These are phyloP conservation scores for Alloascoidea hylecoeti DNA, from an alignment of 805 yeast species.

Conservation along the genomic window DNA sequence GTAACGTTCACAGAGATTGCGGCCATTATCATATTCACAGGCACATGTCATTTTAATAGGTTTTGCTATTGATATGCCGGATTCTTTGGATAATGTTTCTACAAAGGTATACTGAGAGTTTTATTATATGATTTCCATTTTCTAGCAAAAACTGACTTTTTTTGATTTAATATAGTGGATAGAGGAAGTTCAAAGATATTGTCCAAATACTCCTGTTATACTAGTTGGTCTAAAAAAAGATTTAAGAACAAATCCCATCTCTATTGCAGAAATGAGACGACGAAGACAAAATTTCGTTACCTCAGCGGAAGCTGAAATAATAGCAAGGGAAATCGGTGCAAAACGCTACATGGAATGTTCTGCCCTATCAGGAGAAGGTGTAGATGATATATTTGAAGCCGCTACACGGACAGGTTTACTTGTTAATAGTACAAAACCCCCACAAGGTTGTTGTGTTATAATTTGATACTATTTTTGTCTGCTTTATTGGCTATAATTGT, in stretches of 20 bases:
- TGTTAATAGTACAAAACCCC: slow-evolving; percentile 28
- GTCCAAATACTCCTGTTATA: slow-evolving; percentile 68
- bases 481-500: slow-evolving; percentile 3
- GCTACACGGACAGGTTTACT: slow-evolving; percentile 78
- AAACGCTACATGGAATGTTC: slow-evolving; percentile 77
- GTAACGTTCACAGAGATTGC: slow-evolving; percentile 29
- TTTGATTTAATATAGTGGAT: slow-evolving; percentile 40
- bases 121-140: background rate
- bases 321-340: slow-evolving; percentile 73
- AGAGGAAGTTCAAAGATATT: slow-evolving; percentile 63
- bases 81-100: slow-evolving; percentile 70
- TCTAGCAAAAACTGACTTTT: background rate
- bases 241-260: slow-evolving; percentile 33
- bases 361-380: slow-evolving; percentile 88
- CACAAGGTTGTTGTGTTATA: slow-evolving; percentile 24
- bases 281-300: slow-evolving; percentile 36
- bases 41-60: slow-evolving; percentile 82
- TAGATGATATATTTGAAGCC: slow-evolving; percentile 83
- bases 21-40: slow-evolving; percentile 79
- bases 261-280: slow-evolving; percentile 19
- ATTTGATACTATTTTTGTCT: slow-evolving; percentile 5
- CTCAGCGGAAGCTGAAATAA: slow-evolving; percentile 42
- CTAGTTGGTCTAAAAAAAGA: slow-evolving; percentile 82
- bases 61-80: slow-evolving; percentile 75
- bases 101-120: slow-evolving; percentile 26